Base-by-base conservation (phyloP, 306 rosid genomes). In the Quercus bicolor region DNA sequence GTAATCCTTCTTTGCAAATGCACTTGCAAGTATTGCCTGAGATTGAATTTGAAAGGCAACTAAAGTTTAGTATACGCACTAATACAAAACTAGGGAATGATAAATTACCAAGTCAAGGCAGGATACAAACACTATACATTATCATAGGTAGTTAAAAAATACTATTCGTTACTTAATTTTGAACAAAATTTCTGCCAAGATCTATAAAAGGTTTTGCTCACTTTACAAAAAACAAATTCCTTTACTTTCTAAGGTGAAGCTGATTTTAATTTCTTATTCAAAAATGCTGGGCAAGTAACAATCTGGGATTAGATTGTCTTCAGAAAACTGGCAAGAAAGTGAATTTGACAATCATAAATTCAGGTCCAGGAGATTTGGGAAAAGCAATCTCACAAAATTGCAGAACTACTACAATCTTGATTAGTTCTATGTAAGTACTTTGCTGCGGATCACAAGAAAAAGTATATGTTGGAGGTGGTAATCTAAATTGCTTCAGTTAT, bases 11-110 rank as follows among this genome's bases (percentile, higher is more conserved):
- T 87, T 88, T 21, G 98, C 98, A 88, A 94, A 94, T 78, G 97
- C 94, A 68, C 89, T 91, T 5, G 98, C 98, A 75, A 94, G 97
- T 84, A 92, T 92, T 0, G 98, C 97, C 98, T 94, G 87, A 82
- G 81, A 75, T 75, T 34, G 34, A 68, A 56, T 73, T 75, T 34
- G 34, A 72, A 56, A 81, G 62, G 14, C 72, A 48, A 68, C 6
- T 20, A 68, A 65, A 64, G 56, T 75, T 78, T 29, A 78, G 62
- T 23, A 77, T 51, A 55, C 53, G 52, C 33, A 73, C 0, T 8
- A 40, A 40, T 40, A 40, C 31, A 19, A 6, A 40, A 2, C 3
- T 20, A 61, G 16, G 69, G 40, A 62, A 19, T 14, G 40, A 62
- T 62, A 13, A 62, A 28, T 16, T 62, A 29, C 4, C 69, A 6